These are phyloP conservation scores for Amyloporia xantha DNA, from an alignment of 768 basidiomycete species.

Conservation along the genomic window DNA sequence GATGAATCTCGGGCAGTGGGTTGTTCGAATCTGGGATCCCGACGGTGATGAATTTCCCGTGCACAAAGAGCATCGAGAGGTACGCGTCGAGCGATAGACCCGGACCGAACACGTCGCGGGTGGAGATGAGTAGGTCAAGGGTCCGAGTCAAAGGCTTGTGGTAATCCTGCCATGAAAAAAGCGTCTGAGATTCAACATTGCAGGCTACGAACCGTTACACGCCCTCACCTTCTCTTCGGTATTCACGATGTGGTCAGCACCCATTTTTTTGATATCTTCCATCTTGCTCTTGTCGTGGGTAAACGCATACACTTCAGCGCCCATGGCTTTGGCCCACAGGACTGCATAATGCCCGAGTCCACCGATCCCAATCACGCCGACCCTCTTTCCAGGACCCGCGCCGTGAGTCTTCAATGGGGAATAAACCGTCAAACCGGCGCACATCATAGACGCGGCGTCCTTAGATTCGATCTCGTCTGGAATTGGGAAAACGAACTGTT, in stretches of 20 bases:
- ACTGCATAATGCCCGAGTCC: constrained; percentile 41
- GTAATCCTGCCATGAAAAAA: constrained; percentile 30
- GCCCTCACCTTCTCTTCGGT: constrained; percentile 25
- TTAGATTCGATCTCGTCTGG: constrained; percentile 46
- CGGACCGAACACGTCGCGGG: constrained; percentile 19
- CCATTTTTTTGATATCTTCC: constrained; percentile 51
- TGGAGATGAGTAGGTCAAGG: constrained; percentile 44
- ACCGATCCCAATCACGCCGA: constrained; percentile 63
- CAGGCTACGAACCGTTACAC: neutral
- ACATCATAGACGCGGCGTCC: constrained; percentile 57
- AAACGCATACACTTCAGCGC: constrained; percentile 52
- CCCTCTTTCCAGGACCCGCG: constrained; percentile 51
- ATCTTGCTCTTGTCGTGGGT: constrained; percentile 47
- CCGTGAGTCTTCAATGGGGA: constrained; percentile 52
- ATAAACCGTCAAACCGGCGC: constrained; percentile 58
- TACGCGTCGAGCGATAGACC: constrained; percentile 22
- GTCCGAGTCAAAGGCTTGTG: constrained; percentile 29
- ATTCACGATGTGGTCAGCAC: constrained; percentile 46
- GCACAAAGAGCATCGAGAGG: constrained; percentile 41
- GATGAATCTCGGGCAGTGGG: constrained; percentile 21
- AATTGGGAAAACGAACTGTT: constrained; percentile 54
- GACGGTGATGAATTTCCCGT: constrained; percentile 52
- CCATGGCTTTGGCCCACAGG: constrained; percentile 47
- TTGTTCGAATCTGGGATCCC: constrained; percentile 46
- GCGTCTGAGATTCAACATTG: constrained; percentile 6